phyloP scores from a whole-genome alignment of 345 rosid species.

The Hibiscus mutabilis region DNA sequence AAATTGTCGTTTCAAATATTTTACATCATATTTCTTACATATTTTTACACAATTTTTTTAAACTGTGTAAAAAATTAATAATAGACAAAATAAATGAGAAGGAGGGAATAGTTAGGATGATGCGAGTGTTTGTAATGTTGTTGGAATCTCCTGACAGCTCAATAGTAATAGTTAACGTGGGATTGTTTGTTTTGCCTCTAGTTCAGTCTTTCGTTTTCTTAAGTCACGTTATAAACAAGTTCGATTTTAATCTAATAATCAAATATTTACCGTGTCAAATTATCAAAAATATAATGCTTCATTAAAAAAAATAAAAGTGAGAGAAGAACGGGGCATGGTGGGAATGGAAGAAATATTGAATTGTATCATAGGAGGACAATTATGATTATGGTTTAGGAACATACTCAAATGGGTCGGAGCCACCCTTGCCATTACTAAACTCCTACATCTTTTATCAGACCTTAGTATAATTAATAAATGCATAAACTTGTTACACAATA shows the following conservation, averaged over 20 bases:
- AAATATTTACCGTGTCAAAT: too few species aligned
- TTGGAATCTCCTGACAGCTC: background rate
- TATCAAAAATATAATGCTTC: constrained; percentile 14
- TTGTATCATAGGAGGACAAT: constrained; percentile 42
- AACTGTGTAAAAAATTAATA: too few species aligned
- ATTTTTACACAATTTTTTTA: too few species aligned
- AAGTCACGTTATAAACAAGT: too few species aligned
- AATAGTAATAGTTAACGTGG: too few species aligned
- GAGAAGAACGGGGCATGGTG: constrained; percentile 18
- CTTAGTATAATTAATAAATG: constrained; percentile 5
- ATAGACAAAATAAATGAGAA: too few species aligned
- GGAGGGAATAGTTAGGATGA: background rate
- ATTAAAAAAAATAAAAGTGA: background rate
- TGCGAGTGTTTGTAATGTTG: background rate
- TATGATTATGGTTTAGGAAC: constrained; percentile 42
- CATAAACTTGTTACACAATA: background rate
- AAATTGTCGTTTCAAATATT: too few species aligned
- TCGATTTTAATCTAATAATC: too few species aligned
- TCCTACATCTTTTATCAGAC: constrained; percentile 1
- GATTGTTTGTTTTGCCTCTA: too few species aligned
- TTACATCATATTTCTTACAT: too few species aligned
- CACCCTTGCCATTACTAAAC: constrained; percentile 16
- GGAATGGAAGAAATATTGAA: constrained; percentile 3
- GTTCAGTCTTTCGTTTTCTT: too few species aligned
- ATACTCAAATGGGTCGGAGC: constrained; percentile 42